Evolutionary conservation across 1,284 basidiomycete species (phyloP).

Genomic region (Ustilago tritici): DNA sequence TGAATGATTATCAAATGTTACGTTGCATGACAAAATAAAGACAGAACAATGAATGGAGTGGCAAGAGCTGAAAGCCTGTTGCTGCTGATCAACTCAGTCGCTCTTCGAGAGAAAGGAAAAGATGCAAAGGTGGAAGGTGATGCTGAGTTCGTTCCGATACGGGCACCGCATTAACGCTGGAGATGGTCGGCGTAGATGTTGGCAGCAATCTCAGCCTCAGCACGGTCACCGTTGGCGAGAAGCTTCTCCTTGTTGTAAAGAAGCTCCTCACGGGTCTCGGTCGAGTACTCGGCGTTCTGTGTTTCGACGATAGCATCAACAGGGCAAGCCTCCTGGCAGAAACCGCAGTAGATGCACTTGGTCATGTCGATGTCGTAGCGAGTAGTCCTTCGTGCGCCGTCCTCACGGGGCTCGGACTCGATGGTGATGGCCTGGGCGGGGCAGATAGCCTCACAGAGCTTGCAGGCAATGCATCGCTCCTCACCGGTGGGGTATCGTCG

Average conservation of each 20-base stretch:
- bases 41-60: background rate
- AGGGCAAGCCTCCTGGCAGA: constrained; percentile 87
- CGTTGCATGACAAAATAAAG: constrained; percentile 25
- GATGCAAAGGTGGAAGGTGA: constrained; percentile 7
- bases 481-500: constrained; percentile 97
- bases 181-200: constrained; percentile 67
- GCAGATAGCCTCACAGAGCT: constrained; percentile 99
- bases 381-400: constrained; percentile 95
- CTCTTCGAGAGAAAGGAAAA: background rate
- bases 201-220: constrained; percentile 82
- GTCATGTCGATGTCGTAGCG: constrained; percentile 97
- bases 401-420: constrained; percentile 93
- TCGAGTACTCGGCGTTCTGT: constrained; percentile 78
- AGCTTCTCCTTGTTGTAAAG: constrained; percentile 97
- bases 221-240: constrained; percentile 92
- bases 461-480: constrained; percentile 98
- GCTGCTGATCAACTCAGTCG: constrained; percentile 6
- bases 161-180: constrained; percentile 53
- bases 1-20: constrained; percentile 15
- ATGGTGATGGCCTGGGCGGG: constrained; percentile 99
- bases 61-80: constrained; percentile 5
- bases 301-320: constrained; percentile 99
- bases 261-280: constrained; percentile 97
- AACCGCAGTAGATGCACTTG: constrained; percentile 71
- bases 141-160: background rate